Evolutionary conservation across 768 basidiomycete species (phyloP).

Genomic region (Suillus occidentalis): DNA sequence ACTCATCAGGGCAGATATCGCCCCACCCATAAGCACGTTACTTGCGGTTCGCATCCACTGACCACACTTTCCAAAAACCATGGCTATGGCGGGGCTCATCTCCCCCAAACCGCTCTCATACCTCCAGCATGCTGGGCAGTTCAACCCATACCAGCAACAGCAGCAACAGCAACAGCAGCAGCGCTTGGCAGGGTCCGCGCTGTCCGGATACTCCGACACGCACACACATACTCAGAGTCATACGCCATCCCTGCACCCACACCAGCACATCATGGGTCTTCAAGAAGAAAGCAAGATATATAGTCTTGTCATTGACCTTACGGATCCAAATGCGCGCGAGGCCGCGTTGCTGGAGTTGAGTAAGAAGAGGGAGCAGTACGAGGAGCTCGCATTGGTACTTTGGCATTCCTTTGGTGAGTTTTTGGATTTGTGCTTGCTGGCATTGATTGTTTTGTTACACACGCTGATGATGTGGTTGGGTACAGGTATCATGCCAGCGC

Average conservation of each 20-base stretch:
- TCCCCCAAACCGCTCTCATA: constrained; percentile 64
- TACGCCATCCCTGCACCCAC: constrained; percentile 57
- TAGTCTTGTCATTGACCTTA: constrained; percentile 81
- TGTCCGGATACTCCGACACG: constrained; percentile 50
- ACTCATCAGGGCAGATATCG: neutral
- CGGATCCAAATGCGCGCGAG: constrained; percentile 84
- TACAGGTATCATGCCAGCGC: constrained; percentile 93
- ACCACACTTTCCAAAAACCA: constrained; percentile 5
- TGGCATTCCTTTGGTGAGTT: constrained; percentile 96
- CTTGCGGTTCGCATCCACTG: neutral
- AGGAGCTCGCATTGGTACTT: constrained; percentile 93
- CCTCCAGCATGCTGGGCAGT: constrained; percentile 60
- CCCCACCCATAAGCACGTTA: neutral
- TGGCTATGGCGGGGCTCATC: constrained; percentile 57
- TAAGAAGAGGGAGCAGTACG: constrained; percentile 99
- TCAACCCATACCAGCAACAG: constrained; percentile 60
- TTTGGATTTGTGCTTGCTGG: neutral
- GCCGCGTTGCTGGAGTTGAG: constrained; percentile 90
- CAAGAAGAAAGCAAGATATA: constrained; percentile 87
- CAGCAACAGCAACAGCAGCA: constrained; percentile 25
- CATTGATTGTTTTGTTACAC: neutral
- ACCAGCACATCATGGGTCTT: constrained; percentile 52
- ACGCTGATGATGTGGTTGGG: neutral
- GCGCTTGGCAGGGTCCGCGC: constrained; percentile 26
- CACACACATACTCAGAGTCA: neutral